A percentile compares a stretch with the other conserved stretches of the same genome.
Conservation (phyloP, 2,329 filamentous ascomycete genomes). For the Neonectria sp. region DNA sequence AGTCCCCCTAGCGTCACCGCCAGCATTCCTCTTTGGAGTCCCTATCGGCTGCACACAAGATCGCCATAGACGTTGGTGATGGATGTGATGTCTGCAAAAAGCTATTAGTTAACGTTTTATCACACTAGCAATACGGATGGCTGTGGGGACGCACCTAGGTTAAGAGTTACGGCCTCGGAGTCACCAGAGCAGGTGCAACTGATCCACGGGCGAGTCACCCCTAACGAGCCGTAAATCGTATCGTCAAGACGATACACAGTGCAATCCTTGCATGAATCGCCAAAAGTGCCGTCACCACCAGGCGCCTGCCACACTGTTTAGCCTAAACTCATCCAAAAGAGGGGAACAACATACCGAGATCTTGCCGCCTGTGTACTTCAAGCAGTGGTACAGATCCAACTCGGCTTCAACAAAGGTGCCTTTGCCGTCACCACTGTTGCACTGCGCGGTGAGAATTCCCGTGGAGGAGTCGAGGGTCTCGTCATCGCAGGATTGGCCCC, state of each 20-base stretch:
- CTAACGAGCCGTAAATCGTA: not conserved
- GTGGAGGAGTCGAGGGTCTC: conserved; percentile 6
- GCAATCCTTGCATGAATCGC: conserved; percentile 12
- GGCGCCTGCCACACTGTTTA: not conserved
- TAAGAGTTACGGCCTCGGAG: not conserved
- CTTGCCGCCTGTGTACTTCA: conserved; percentile 4
- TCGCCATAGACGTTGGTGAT: not conserved
- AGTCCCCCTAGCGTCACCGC: not conserved
- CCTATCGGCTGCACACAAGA: not conserved
- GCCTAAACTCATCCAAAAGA: not conserved
- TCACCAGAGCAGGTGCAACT: conserved; percentile 10
- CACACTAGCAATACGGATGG: not conserved
- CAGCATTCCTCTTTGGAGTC: not conserved
- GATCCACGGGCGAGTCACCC: conserved; percentile 1
- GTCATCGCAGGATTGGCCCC: not conserved
- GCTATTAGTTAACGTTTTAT: not conserved
- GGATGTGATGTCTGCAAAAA: not conserved
- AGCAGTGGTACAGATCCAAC: conserved; percentile 9
- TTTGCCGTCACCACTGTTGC: conserved; percentile 1
- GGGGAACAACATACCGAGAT: not conserved
- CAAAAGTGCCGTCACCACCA: conserved; percentile 7
- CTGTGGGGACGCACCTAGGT: not conserved
- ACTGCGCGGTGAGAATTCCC: conserved; percentile 4
- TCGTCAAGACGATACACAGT: conserved; percentile 2
- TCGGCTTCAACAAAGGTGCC: not conserved